Evolutionary conservation across 2,329 filamentous ascomycete species (phyloP), one percentile per base, ranked within the genome.

Genomic region (Bipolaris victoriae): DNA sequence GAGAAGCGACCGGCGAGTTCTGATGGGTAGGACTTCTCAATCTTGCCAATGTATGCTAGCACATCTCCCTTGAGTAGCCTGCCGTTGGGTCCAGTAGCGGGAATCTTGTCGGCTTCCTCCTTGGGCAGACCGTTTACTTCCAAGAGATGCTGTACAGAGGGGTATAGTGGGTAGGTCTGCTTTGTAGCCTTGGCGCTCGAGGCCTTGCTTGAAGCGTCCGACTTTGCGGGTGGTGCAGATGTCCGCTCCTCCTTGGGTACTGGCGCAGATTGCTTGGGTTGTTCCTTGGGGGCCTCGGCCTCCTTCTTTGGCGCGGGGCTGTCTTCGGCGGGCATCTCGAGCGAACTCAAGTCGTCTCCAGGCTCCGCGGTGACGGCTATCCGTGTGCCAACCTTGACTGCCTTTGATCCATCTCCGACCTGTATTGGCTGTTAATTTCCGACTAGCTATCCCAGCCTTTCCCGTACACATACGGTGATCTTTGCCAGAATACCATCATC

Each of bases 21-120:
- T 20, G 86, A 83, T 1, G 94, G 90, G 65, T 91, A 90, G 57
- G 87, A 83, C 62, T 87, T 81, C 58, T 88, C 82, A 70, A 97
- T 91, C 66, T 84, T 82, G 61, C 95, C 95, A 15, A 98, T 78
- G 77, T 94, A 95, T 46, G 92, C 93, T 52, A 99, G 86, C 6
- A 99, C 89, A 74, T 99, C 95, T 54, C 95, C 95, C 83, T 99
- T 99, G 61, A 99, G 84, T 52, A 99, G 82, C 60, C 95, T 88
- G 56, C 93, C 92, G 69, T 88, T 88, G 29, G 95, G 95, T 22
- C 95, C 95, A 18, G 91, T 94, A 5, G 92, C 90, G 51, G 88
- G 90, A 76, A 98, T 97, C 76, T 90, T 89, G 77, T 87, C 83
- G 50, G 92, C 83, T 57, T 92, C 90, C 45, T 88, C 87, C 65